These are phyloP conservation scores for Candida stauntonica DNA, from an alignment of 805 yeast species.

Conservation along the genomic window DNA sequence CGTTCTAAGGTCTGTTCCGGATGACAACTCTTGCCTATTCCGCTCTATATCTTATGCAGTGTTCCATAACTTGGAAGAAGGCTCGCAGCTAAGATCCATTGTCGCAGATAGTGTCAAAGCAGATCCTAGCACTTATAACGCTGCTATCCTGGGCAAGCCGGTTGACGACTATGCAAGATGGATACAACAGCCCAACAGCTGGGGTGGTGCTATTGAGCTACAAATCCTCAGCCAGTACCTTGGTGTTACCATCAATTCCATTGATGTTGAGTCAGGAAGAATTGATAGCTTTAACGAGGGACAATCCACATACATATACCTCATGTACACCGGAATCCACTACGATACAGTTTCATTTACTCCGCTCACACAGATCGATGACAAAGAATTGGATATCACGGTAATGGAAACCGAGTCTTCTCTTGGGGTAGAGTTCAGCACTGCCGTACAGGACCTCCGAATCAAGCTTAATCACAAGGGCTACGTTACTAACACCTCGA, in stretches of 20 bases:
- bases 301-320: slow-evolving; percentile 40
- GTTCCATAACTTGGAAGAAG: slow-evolving; percentile 39
- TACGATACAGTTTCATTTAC: slow-evolving; percentile 56
- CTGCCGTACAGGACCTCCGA: slow-evolving; percentile 38
- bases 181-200: slow-evolving; percentile 55
- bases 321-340: slow-evolving; percentile 69
- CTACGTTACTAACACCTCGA: slow-evolving; percentile 61
- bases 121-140: slow-evolving; percentile 44
- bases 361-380: slow-evolving; percentile 24
- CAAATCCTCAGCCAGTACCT: slow-evolving; percentile 54
- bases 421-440: slow-evolving; percentile 32
- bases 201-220: slow-evolving; percentile 86
- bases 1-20: slow-evolving; percentile 57
- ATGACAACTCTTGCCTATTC: slow-evolving; percentile 76
- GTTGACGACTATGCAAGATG: slow-evolving; percentile 49
- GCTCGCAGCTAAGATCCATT: slow-evolving; percentile 45
- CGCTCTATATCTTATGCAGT: slow-evolving; percentile 56
- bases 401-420: slow-evolving; percentile 37
- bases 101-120: slow-evolving; percentile 43
- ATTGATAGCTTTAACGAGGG: slow-evolving; percentile 45
- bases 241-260: slow-evolving; percentile 48
- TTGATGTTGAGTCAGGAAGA: slow-evolving; percentile 61
- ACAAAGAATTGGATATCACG: slow-evolving; percentile 33
- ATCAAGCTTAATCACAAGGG: slow-evolving; percentile 43
- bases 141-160: slow-evolving; percentile 53